These are phyloP conservation scores for Lasiodiplodia sp. DNA, from an alignment of 2,329 filamentous ascomycete species.

Conservation along the genomic window DNA sequence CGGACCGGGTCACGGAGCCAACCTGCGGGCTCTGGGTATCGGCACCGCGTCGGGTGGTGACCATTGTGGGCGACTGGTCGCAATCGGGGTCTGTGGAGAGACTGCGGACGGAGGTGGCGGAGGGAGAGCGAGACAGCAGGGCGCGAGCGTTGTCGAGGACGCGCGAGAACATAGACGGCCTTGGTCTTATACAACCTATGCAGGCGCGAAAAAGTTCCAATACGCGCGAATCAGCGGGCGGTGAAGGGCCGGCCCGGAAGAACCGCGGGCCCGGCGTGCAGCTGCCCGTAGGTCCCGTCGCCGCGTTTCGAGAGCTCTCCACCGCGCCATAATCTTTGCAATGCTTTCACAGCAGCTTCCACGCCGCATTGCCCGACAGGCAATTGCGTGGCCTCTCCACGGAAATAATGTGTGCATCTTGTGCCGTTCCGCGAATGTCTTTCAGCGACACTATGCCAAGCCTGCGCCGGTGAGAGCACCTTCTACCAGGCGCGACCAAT, in stretches of 20 bases:
- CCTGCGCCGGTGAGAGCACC: not conserved
- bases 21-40: slow-evolving; percentile 26
- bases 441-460: slow-evolving; percentile 8
- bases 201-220: slow-evolving; percentile 15
- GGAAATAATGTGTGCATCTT: slow-evolving; percentile 11
- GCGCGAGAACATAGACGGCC: slow-evolving; percentile 41
- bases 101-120: slow-evolving; percentile 26
- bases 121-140: slow-evolving; percentile 43
- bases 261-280: not conserved
- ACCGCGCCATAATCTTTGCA: not conserved
- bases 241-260: slow-evolving; percentile 7
- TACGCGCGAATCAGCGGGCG: slow-evolving; percentile 12
- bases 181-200: not conserved
- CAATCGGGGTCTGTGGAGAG: slow-evolving; percentile 6
- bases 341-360: slow-evolving; percentile 9
- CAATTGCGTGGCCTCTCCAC: not conserved
- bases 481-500: not conserved
- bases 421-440: slow-evolving; percentile 7
- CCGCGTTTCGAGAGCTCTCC: not conserved
- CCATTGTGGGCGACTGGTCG: slow-evolving; percentile 31
- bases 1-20: slow-evolving; percentile 21
- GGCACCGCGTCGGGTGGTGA: slow-evolving; percentile 27
- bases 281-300: not conserved
- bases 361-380: not conserved
- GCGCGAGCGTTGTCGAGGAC: slow-evolving; percentile 41